A percentile compares a stretch with the other conserved stretches of the same genome.
phyloP scores from a whole-genome alignment of 208 protist genomes.

The Porcisia deanei region DNA sequence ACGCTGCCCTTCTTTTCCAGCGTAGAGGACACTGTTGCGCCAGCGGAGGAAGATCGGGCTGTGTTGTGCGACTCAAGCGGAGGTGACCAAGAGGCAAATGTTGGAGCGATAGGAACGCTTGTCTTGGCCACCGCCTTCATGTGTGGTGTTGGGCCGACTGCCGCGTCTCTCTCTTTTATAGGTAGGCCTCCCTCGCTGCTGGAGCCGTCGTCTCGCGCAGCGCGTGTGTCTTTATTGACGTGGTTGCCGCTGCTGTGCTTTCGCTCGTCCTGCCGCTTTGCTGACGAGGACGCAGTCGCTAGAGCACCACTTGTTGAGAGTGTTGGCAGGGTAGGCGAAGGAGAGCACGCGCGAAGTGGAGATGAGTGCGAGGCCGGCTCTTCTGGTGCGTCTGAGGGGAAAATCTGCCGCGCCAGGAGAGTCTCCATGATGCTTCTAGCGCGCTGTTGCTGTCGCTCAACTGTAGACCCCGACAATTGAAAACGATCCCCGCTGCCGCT shows the following conservation, averaged over 20 bases:
- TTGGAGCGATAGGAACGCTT: not conserved
- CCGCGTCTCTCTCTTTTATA: not conserved
- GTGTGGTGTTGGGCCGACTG: not conserved
- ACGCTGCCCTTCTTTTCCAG: constrained; percentile 1
- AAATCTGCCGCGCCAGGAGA: constrained; percentile 27
- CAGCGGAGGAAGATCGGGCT: constrained; percentile 6
- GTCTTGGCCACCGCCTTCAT: not conserved
- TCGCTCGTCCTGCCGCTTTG: not conserved
- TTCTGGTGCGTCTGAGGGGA: not conserved
- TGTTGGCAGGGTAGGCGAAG: constrained; percentile 17
- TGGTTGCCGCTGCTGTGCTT: not conserved
- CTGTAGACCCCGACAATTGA: not conserved
- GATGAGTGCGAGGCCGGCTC: not conserved
- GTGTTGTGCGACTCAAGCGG: not conserved
- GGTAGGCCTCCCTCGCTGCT: not conserved
- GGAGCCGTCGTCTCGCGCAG: not conserved
- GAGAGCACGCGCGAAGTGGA: constrained; percentile 1
- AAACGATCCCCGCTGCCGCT: not conserved
- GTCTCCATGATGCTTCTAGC: constrained; percentile 25
- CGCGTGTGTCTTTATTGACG: no score
- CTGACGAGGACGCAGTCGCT: not conserved
- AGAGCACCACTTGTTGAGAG: constrained; percentile 6
- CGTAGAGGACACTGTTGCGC: constrained; percentile 6
- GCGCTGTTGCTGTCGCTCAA: constrained; percentile 4
- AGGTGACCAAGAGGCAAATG: not conserved